Percentiles rank a stretch among this genome's conserved stretches.
These are phyloP conservation scores for Mucor piriformis DNA, from an alignment of 371 early-diverging fungal genomes.

Conservation along the genomic window DNA sequence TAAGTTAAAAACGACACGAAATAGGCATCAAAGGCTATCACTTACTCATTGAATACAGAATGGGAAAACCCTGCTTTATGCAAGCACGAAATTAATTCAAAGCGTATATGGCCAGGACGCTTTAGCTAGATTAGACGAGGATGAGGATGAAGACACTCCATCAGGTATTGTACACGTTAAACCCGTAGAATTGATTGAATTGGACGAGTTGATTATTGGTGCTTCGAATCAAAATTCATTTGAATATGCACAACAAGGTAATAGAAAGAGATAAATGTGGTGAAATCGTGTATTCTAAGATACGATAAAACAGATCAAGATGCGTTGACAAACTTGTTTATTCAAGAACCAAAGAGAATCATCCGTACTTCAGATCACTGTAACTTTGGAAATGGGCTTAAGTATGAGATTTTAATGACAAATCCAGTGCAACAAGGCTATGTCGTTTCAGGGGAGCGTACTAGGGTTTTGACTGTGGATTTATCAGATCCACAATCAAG, in stretches of 20 bases:
- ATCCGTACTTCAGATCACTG: conserved; percentile 50
- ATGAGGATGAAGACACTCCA: conserved; percentile 30
- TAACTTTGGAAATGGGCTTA: conserved; percentile 22
- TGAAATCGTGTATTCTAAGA: background rate
- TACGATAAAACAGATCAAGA: conserved; percentile 22
- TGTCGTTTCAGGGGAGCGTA: conserved; percentile 39
- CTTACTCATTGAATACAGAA: too few species aligned
- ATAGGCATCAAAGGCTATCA: too few species aligned
- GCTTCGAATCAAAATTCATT: conserved; percentile 62
- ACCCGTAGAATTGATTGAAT: conserved; percentile 55
- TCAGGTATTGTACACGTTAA: conserved; percentile 28
- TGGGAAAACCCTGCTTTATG: conserved; percentile 23
- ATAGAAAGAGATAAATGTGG: background rate
- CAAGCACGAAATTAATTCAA: conserved; percentile 26
- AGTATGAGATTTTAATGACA: conserved; percentile 57
- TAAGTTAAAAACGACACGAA: conserved; percentile 13
- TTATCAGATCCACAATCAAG: conserved; percentile 30
- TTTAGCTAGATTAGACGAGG: conserved; percentile 36
- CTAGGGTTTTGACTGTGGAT: conserved; percentile 37
- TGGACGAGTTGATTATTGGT: conserved; percentile 68
- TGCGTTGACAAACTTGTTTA: conserved; percentile 19
- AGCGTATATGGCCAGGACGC: conserved; percentile 43
- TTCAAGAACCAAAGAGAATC: conserved; percentile 41
- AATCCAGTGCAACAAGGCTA: conserved; percentile 73
- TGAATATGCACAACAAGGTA: conserved; percentile 58